Conservation (phyloP, 2,329 filamentous ascomycete species). For the Colletotrichum sublineola region DNA sequence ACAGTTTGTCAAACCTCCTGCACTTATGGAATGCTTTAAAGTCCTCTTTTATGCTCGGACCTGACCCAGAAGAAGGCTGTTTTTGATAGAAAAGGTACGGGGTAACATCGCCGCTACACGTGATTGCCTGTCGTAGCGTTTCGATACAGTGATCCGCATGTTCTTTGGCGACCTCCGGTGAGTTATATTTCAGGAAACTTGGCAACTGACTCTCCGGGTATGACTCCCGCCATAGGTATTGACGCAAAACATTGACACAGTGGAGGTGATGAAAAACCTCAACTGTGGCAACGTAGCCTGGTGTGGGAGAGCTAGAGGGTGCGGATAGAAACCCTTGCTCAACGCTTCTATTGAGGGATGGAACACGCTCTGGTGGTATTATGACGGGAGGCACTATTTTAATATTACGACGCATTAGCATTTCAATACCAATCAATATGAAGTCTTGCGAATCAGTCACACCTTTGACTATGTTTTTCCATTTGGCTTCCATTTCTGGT, state of each 20-base stretch:
- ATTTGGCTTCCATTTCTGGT: constrained; percentile 25
- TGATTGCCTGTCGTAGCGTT: constrained; percentile 13
- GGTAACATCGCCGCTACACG: constrained; percentile 18
- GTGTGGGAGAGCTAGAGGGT: neutral
- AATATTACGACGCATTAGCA: neutral
- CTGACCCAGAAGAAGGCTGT: neutral
- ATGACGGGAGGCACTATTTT: constrained; percentile 6
- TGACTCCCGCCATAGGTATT: constrained; percentile 26
- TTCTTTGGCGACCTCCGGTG: constrained; percentile 1
- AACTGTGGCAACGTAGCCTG: constrained; percentile 2
- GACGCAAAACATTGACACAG: constrained; percentile 18
- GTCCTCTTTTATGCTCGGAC: constrained; percentile 1
- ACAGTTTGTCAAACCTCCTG: constrained; percentile 6
- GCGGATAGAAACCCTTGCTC: constrained; percentile 12
- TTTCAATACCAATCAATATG: neutral
- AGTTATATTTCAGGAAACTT: constrained; percentile 11
- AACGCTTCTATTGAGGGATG: constrained; percentile 16
- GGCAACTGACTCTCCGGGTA: constrained; percentile 11
- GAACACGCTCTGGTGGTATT: constrained; percentile 18
- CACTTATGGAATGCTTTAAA: constrained; percentile 22
- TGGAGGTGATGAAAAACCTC: constrained; percentile 28
- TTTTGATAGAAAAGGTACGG: constrained; percentile 10
- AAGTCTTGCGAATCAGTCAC: neutral
- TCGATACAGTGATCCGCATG: constrained; percentile 24
- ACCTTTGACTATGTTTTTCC: constrained; percentile 3